Evolutionary conservation across 2,329 filamentous ascomycete genomes (phyloP).

Genomic region (Epichloe aotearoae): DNA sequence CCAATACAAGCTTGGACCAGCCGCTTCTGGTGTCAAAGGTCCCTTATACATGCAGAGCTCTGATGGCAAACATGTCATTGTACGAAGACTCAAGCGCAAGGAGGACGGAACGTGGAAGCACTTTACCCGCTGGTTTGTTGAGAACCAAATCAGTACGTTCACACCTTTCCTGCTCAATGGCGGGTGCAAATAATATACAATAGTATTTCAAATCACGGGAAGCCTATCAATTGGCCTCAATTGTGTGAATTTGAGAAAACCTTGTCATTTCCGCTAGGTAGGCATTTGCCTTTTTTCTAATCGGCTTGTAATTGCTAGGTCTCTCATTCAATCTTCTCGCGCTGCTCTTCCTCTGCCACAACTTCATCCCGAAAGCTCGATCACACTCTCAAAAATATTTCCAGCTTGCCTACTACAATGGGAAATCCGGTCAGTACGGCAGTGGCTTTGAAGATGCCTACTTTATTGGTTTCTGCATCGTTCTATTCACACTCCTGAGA

Average conservation of each 20-base stretch:
- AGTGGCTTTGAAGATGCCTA: slow-evolving; percentile 69
- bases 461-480: slow-evolving; percentile 63
- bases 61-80: slow-evolving; percentile 36
- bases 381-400: slow-evolving; percentile 79
- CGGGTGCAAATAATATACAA: slow-evolving; percentile 1
- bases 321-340: slow-evolving; percentile 77
- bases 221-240: background rate
- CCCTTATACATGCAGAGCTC: slow-evolving; percentile 45
- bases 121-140: slow-evolving; percentile 55
- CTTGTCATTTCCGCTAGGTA: slow-evolving; percentile 1
- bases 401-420: slow-evolving; percentile 70
- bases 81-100: slow-evolving; percentile 46
- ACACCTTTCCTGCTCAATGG: slow-evolving; percentile 4
- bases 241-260: background rate
- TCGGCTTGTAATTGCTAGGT: slow-evolving; percentile 27
- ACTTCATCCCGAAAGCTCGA: slow-evolving; percentile 68
- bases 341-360: slow-evolving; percentile 69
- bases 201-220: background rate
- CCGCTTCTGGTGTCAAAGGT: slow-evolving; percentile 19
- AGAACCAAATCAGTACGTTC: slow-evolving; percentile 66
- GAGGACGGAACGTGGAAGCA: slow-evolving; percentile 48
- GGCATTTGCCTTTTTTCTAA: slow-evolving; percentile 5
- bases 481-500: slow-evolving; percentile 77
- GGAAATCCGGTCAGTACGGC: slow-evolving; percentile 53
- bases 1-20: slow-evolving; percentile 15